Conservation (phyloP, 2,329 filamentous ascomycete species). For the Dryadomyces quercus-mongolicae region DNA sequence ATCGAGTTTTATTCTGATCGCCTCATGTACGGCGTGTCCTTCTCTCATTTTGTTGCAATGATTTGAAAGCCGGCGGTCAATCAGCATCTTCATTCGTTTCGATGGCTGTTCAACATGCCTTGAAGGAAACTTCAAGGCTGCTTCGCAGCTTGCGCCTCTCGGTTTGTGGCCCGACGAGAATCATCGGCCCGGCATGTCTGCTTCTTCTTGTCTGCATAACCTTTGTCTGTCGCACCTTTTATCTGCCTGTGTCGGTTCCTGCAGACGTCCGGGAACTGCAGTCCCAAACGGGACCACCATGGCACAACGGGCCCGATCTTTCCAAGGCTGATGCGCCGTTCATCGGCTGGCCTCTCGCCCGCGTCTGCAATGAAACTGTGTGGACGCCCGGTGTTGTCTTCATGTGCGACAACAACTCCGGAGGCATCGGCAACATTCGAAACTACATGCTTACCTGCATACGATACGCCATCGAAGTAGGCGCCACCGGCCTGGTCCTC, state of each 20-base stretch:
- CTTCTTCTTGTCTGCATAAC: not conserved
- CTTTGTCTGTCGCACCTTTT: not conserved
- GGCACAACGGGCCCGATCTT: slow-evolving; percentile 16
- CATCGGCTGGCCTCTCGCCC: slow-evolving; percentile 30
- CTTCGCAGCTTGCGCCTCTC: not conserved
- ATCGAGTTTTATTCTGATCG: no score
- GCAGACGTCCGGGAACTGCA: not conserved
- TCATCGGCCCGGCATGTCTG: not conserved
- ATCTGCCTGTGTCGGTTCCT: not conserved
- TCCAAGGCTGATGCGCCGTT: slow-evolving; percentile 28
- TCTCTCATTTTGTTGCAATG: not conserved
- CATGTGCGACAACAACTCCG: slow-evolving; percentile 37
- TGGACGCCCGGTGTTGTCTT: slow-evolving; percentile 31
- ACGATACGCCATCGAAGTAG: slow-evolving; percentile 35
- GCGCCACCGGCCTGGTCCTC: slow-evolving; percentile 31
- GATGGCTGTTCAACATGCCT: not conserved
- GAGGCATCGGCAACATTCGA: slow-evolving; percentile 37
- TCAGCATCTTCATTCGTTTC: not conserved
- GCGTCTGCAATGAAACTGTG: slow-evolving; percentile 27
- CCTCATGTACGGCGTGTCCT: not conserved
- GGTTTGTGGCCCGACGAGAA: not conserved
- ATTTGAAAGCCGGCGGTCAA: not conserved
- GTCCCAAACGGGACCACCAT: not conserved
- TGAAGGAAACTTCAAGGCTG: not conserved
- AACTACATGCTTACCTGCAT: slow-evolving; percentile 38